Conservation (phyloP, 208 protist genomes). For the Wallacemonas sp. region DNA sequence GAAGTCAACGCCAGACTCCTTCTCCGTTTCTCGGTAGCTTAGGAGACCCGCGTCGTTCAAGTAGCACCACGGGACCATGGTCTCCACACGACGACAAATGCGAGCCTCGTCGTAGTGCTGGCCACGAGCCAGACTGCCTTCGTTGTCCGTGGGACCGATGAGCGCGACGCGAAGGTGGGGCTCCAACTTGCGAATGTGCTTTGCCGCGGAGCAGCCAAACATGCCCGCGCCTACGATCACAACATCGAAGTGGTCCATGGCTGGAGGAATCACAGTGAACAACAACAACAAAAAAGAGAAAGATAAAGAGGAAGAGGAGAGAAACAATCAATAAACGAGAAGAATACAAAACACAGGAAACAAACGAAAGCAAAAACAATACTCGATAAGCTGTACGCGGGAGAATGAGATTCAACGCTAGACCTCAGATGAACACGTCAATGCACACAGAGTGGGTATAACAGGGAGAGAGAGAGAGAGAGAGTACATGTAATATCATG, state of each 20-base stretch:
- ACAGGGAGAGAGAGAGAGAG: no score
- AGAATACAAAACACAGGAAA: no score
- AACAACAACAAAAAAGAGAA: neutral
- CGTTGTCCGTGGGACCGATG: conserved; percentile 26
- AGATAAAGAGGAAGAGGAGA: neutral
- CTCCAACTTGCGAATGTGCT: conserved; percentile 21
- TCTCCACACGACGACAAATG: conserved; percentile 29
- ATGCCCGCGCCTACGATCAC: conserved; percentile 29
- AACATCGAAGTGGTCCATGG: conserved; percentile 22
- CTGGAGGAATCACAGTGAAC: no score
- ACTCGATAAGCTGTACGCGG: no score
- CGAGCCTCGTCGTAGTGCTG: conserved; percentile 37
- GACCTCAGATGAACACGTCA: no score
- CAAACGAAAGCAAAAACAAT: no score
- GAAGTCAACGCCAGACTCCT: conserved; percentile 23
- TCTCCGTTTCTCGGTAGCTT: conserved; percentile 25
- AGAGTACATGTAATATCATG: no score
- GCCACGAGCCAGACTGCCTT: conserved; percentile 13
- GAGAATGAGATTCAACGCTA: no score
- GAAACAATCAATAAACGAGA: neutral
- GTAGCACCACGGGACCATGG: conserved; percentile 9
- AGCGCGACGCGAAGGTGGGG: conserved; percentile 17
- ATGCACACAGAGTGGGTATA: no score
- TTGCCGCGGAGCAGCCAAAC: conserved; percentile 28
- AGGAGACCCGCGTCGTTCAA: conserved; percentile 23